Evolutionary conservation across 768 basidiomycete genomes (phyloP), one percentile per base, ranked within the genome.

Genomic region (Auriscalpium vulgare): DNA sequence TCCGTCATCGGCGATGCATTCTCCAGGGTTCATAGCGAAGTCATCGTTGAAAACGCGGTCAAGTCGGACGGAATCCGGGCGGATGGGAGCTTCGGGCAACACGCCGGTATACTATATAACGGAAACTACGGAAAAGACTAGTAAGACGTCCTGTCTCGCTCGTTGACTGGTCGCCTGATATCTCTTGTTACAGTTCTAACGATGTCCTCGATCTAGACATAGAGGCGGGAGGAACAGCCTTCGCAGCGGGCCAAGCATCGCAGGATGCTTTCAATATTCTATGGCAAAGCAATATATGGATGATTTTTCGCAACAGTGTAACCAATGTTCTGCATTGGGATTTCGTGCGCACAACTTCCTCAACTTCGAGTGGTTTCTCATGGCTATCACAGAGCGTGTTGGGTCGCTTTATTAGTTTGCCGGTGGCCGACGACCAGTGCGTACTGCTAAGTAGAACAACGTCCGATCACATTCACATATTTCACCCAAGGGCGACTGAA

Each of bases 311-410:
- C 8, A 85, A 87, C 60, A 67, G 71, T 10, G 55, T 78, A 19
- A 83, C 84, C 1, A 70, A 74, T 10, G 74, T 79, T 3, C 66
- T 81, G 34, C 83, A 85, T 62, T 88, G 83, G 83, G 85, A 88
- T 62, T 80, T 83, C 64, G 84, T 85, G 55, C 63, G 83, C 75
- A 3, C 9, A 34, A 36, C 9, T 23, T 11, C 16, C 10, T 10
- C 9, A n/a, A 17, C 37, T 29, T 58, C 2, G 34, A 19, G 17
- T 46, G n/a, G 37, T 8, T 38, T 8, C 36, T 55, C 21, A 55
- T 1, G 57, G 36, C 35, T n/a, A 53, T 47, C 37, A 36, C 59
- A 85, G 84, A 84, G 83, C 44, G 77, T 68, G 10, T 63, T 85
- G 29, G 83, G 83, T 8, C 74, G 85, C 10, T 79, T 86, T 56